These are phyloP conservation scores for Pythium sukuiense DNA, from an alignment of 352 stramenopile genomes.

Conservation along the genomic window DNA sequence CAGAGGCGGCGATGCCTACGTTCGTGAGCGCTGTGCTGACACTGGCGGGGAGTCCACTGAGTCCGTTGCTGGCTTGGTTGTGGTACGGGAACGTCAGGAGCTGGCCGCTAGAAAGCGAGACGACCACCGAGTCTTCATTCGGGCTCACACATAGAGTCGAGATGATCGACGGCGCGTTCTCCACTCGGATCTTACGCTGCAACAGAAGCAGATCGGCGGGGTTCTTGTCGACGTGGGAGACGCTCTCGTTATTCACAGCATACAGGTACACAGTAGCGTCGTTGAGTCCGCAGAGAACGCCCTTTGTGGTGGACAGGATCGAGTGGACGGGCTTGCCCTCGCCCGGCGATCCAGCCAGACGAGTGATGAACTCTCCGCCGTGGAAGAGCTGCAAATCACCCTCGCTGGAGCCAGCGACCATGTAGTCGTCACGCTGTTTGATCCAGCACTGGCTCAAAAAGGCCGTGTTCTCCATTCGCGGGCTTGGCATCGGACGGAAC, in stretches of 20 bases:
- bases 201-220: constrained; percentile 45
- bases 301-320: constrained; percentile 69
- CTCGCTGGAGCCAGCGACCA: constrained; percentile 78
- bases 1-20: constrained; percentile 15
- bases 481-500: constrained; percentile 81
- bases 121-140: constrained; percentile 74
- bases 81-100: constrained; percentile 79
- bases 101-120: constrained; percentile 60
- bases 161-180: constrained; percentile 44
- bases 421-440: constrained; percentile 87
- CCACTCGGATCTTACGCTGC: constrained; percentile 63
- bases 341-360: constrained; percentile 54
- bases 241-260: constrained; percentile 39
- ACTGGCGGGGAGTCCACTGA: constrained; percentile 15
- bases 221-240: constrained; percentile 32
- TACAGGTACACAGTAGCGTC: constrained; percentile 75
- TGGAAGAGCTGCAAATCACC: constrained; percentile 90
- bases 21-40: constrained; percentile 23
- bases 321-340: constrained; percentile 49
- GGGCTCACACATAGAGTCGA: constrained; percentile 66
- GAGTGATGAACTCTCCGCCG: constrained; percentile 63
- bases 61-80: constrained; percentile 27
- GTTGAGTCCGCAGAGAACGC: constrained; percentile 75
- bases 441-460: constrained; percentile 90
- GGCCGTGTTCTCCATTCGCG: constrained; percentile 65